Evolutionary conservation across 2,329 filamentous ascomycete species (phyloP).

Genomic region (Mycosphaerella arachidis): DNA sequence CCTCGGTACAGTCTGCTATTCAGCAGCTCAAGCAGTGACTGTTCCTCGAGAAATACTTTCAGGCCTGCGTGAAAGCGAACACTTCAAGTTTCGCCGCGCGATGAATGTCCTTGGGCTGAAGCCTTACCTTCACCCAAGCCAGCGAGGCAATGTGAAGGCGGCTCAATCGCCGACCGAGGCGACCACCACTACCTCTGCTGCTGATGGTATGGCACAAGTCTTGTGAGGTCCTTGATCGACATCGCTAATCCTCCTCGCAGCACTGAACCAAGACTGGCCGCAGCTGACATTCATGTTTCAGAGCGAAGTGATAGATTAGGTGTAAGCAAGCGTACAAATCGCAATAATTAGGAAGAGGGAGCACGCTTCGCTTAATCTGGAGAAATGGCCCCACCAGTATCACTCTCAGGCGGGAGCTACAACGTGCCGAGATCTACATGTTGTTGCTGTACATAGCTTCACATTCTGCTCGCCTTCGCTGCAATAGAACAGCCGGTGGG

Average conservation of each 20-base stretch:
- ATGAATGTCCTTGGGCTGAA: slow-evolving; percentile 12
- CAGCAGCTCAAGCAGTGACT: slow-evolving; percentile 5
- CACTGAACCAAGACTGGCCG: not conserved
- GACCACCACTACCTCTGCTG: not conserved
- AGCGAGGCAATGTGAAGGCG: not conserved
- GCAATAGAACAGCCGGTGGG: not conserved
- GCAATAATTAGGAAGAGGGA: too few relatives aligned
- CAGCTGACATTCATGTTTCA: not conserved
- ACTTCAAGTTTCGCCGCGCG: slow-evolving; percentile 10
- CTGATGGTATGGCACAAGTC: not conserved
- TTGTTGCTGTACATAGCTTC: not conserved
- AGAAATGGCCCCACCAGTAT: not conserved
- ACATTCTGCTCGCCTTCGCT: not conserved
- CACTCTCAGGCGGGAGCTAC: not conserved
- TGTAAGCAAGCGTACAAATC: too few relatives aligned
- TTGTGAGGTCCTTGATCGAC: not conserved
- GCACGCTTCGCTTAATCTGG: too few relatives aligned
- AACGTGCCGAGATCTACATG: not conserved
- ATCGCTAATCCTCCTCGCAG: not conserved
- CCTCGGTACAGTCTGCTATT: not conserved
- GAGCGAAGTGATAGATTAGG: not conserved
- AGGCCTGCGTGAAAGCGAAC: not conserved
- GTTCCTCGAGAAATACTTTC: not conserved
- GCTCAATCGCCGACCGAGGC: not conserved
- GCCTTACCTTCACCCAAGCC: slow-evolving; percentile 12